phyloP scores from a whole-genome alignment of 2,329 filamentous ascomycete genomes.

The Neofusicoccum laricinum region DNA sequence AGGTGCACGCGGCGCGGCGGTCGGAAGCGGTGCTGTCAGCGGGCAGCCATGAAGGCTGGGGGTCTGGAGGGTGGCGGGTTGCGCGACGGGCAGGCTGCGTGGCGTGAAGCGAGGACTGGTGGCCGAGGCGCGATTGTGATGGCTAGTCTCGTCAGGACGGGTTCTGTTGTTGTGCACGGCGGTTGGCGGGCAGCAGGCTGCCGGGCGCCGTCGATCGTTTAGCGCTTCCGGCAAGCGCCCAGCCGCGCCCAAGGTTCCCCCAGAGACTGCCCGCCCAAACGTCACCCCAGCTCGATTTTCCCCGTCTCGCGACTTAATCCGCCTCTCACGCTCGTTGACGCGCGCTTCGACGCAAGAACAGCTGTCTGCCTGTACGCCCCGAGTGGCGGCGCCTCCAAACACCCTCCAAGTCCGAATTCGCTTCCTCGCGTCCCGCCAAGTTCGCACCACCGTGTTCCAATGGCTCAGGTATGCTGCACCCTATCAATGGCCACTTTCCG shows the following conservation, averaged over 20 bases:
- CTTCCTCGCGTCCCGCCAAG: not conserved
- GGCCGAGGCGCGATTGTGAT: conserved; percentile 10
- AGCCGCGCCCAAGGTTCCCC: not conserved
- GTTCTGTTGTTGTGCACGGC: conserved; percentile 11
- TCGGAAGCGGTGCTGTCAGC: not conserved
- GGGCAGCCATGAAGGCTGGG: conserved; percentile 1
- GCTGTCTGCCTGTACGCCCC: not conserved
- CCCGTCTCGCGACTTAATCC: not conserved
- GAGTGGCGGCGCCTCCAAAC: not conserved
- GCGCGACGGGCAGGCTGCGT: conserved; percentile 7
- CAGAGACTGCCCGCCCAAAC: conserved; percentile 3
- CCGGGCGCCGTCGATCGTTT: not conserved
- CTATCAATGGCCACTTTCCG: not conserved
- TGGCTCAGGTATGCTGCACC: conserved; percentile 9
- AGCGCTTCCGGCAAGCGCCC: conserved; percentile 8
- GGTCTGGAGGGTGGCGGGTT: not conserved
- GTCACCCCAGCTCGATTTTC: conserved; percentile 4
- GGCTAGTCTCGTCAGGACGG: not conserved
- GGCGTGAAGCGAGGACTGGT: conserved; percentile 12
- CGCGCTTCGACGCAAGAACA: not conserved
- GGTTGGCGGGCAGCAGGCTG: conserved; percentile 1
- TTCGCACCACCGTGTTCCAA: not conserved
- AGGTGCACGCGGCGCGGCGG: not conserved
- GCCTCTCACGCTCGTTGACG: not conserved
- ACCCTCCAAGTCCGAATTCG: not conserved